Evolutionary conservation across 139 green algal species (phyloP), one percentile per base, ranked within the genome.

Genomic region (Eudorina sp.): DNA sequence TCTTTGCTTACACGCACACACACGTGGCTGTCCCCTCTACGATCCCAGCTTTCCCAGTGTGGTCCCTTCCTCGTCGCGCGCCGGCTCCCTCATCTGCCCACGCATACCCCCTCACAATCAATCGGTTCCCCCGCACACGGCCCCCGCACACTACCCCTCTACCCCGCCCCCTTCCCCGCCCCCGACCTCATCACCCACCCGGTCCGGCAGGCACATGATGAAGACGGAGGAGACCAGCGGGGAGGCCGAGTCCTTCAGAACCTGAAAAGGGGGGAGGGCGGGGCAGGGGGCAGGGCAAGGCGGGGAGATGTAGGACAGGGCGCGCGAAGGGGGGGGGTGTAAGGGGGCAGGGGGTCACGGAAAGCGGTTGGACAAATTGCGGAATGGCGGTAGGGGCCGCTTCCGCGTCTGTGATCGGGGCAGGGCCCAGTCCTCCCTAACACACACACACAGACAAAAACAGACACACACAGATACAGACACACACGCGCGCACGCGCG

Each of bases 171-270:
- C 46, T 6, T 29, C 74, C 46, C 8, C 21, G 45, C 4, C 46
- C 29, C 46, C 45, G 25, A 7, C 9, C 18, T 23, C 11, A 25
- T 27, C 73, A 6, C 73, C 38, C 43, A 96, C 94, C 89, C 91
- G 93, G 90, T 99, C 96, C 16, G 96, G 97, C 41, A 99, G 91
- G 86, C 96, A 97, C 96, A 99, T 99, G 94, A 99, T 98, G 93
- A 99, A 99, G 8, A 98, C 83, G 48, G 91, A 96, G 18, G 95
- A 98, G 27, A 99, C 93, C 60, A 97, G 92, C 34, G 25, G 34
- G 0, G 58, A 41, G 40, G 88, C 83, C 19, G 90, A 83, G 25
- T 77, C 89, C 79, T 93, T 95, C 43, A 97, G 88, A 83, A 97
- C 93, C 93, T 98, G 96, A 78, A 98, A 11, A 64, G n/a, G 31